Percentiles rank a stretch among this genome's conserved stretches.
Evolutionary conservation across 495 filamentous ascomycete genomes (phyloP).

Genomic region (Pseudoneurospora amorphoporcata): DNA sequence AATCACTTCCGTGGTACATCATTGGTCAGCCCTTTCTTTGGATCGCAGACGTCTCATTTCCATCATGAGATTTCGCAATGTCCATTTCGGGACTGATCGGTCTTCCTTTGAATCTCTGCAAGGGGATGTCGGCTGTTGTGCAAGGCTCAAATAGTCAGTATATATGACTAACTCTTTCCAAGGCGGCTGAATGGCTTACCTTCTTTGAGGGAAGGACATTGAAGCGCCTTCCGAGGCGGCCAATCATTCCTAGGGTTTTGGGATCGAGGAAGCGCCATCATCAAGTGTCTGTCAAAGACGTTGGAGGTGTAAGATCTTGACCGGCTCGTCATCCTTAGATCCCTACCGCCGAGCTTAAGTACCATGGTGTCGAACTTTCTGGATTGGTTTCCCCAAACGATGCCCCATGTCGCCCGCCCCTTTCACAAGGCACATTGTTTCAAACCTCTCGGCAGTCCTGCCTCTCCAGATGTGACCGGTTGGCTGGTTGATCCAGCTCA

Average conservation of each 20-base stretch:
- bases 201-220: constrained; percentile 6
- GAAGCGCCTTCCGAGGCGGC: constrained; percentile 11
- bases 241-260: constrained; percentile 7
- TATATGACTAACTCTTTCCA: not conserved
- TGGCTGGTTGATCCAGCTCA: not conserved
- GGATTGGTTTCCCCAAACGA: not conserved
- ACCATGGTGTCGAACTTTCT: not conserved
- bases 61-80: not conserved
- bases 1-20: not conserved
- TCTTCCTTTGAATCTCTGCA: not conserved
- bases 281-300: not conserved
- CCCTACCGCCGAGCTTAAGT: not conserved
- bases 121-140: constrained; percentile 7
- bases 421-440: not conserved
- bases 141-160: constrained; percentile 5
- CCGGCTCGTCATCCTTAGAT: not conserved
- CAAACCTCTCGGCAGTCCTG: not conserved
- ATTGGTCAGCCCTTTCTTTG: not conserved
- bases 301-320: not conserved
- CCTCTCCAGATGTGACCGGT: not conserved
- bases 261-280: not conserved
- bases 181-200: constrained; percentile 11
- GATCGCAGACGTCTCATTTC: not conserved
- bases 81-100: not conserved
- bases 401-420: not conserved